Base-by-base conservation (phyloP, 306 rosid species). In the Delonix regia region DNA sequence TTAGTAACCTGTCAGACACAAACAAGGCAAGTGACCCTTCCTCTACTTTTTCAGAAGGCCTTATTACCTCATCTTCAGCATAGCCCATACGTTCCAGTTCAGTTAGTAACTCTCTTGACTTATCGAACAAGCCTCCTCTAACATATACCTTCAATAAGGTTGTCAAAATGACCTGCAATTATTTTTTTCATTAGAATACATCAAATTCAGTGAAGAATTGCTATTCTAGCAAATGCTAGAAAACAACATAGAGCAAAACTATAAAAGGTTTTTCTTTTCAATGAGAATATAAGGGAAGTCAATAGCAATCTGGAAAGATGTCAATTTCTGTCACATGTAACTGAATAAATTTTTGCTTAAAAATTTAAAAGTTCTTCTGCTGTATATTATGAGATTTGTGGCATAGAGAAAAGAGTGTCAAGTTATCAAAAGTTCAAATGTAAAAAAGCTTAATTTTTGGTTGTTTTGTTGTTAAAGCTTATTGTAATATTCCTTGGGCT, bases 131-230 rank as follows among this genome's bases (percentile, higher is more conserved):
- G 44, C 97, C 92, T 84, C 97, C 97, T 85, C 85, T 90, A 68
- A 89, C 97, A 88, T 94, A 94, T 56, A 88, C 97, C 90, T 94
- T 94, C 64, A 94, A 82, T 78, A 94, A 78, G 52, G 99, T 94
- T 45, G 99, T 94, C 85, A 92, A 89, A 85, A 85, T 79, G 82
- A 94, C 93, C 99, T 94, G 97, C 82, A 79, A 81, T 75, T 24
- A 76, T 69, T 61, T 78, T 55, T 60, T 27, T 33, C 36, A 39
- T 36, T 45, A 74, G 60, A 53, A 53, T 42, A 38, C 69, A 74
- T 75, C 34, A 52, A 7, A 61, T 55, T 62, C 55, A 71, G 39
- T 33, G 28, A 76, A 64, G 63, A n/a, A 66, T 30, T 39, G 30
- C 38, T 55, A 28, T 41, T 41, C 42, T 64, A 22, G 16, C 64